Conservation (phyloP, 257 asterid species). For the Scutellaria barbata region DNA sequence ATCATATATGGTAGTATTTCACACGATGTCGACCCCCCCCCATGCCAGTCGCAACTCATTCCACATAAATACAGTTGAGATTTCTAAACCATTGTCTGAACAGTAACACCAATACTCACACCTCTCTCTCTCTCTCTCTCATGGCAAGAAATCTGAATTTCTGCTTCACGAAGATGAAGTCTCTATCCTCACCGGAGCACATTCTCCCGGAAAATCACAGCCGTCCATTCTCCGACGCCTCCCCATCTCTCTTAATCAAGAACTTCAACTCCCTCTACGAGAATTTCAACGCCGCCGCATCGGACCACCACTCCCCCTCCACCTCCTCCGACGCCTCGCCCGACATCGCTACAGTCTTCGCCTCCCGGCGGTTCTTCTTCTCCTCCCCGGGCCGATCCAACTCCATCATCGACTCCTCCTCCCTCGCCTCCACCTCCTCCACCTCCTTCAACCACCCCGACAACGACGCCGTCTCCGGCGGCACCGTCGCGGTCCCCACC, state of each 20-base stretch:
- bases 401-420: slow-evolving; percentile 78
- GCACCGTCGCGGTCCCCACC: slow-evolving; percentile 70
- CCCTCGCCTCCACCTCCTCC: slow-evolving; percentile 54
- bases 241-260: slow-evolving; percentile 48
- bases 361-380: slow-evolving; percentile 91
- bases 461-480: slow-evolving; percentile 42
- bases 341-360: slow-evolving; percentile 65
- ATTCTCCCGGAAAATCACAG: slow-evolving; percentile 36
- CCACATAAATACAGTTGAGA: slow-evolving; percentile 30
- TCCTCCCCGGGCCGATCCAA: slow-evolving; percentile 92
- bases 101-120: background rate
- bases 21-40: background rate
- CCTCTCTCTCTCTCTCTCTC: background rate
- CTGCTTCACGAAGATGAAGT: slow-evolving; percentile 67
- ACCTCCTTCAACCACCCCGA: slow-evolving; percentile 38
- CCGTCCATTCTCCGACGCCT: slow-evolving; percentile 41
- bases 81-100: slow-evolving; percentile 29
- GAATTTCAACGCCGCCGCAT: slow-evolving; percentile 28
- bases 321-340: slow-evolving; percentile 50
- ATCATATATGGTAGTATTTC: too few relatives aligned
- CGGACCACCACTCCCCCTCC: slow-evolving; percentile 26
- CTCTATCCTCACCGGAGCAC: slow-evolving; percentile 47
- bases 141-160: slow-evolving; percentile 63
- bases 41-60: background rate
- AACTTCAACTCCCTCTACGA: slow-evolving; percentile 83